Base-by-base conservation (phyloP, 2,329 filamentous ascomycete species). In the Phialocephala subalpina region DNA sequence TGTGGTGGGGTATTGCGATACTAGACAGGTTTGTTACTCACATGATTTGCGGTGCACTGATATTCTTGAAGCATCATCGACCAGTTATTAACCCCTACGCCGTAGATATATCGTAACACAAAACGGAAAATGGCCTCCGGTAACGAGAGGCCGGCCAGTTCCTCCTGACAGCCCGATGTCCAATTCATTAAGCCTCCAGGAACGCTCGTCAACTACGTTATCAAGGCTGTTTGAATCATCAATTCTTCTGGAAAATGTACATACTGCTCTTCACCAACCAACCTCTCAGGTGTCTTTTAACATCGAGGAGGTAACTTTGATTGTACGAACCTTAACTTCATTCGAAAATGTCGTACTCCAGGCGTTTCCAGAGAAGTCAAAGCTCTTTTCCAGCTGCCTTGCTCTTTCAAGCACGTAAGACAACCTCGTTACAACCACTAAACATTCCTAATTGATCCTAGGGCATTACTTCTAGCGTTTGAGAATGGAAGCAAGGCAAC, bases 201-300 rank as follows among this genome's bases (percentile, higher is more conserved):
- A 16, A 45, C n/a, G 40, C 40, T 16, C 40, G 9, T 5, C 5
- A 4, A 5, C 40, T 16, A 8, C 4, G 8, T 45, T 45, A 5
- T 8, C 40, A 5, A 8, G 40, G 33, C 65, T 71, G n/a, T 49
- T 67, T 49, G 65, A 70, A 65, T 64, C 68, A 25, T 70, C 68
- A 2, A 25, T 42, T 20, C 60, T 72, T 27, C 63, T 70, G 1
- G 70, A 72, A 55, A 70, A 68, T 27, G 62, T 69, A 20, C 70
- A 72, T 60, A 61, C 38, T 20, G 62, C 58, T 18, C 33, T 70
- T 9, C 61, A 72, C 58, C 59, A 20, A 14, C 67, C 68, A 16
- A 60, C 61, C 3, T 8, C 45, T 27, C 56, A 70, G 33, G 47
- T 62, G 16, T 12, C 36, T 45, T 66, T 68, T 33, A 65, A 72